Conservation (phyloP, 129 eudicot genomes). For the Centrapalus pauciflorus region DNA sequence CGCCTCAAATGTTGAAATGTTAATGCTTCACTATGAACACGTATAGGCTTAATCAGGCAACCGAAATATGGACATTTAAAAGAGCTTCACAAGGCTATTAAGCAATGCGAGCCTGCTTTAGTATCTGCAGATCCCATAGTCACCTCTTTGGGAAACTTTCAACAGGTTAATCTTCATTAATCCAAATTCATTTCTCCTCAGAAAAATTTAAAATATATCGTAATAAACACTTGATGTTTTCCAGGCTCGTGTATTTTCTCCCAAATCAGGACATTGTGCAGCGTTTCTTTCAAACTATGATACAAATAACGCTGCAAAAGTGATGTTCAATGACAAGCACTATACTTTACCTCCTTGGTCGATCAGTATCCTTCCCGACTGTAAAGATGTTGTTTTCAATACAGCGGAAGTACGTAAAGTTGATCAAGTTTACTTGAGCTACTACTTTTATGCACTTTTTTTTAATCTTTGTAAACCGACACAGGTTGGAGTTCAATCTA, state of each 20-base stretch:
- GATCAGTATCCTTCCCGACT: slow-evolving; percentile 89
- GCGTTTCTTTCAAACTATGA: slow-evolving; percentile 91
- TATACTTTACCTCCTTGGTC: slow-evolving; percentile 95
- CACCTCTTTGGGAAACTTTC: slow-evolving; percentile 67
- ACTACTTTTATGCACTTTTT: not conserved
- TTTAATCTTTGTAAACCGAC: not conserved
- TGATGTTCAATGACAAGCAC: slow-evolving; percentile 74
- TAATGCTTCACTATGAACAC: slow-evolving; percentile 3
- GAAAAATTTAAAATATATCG: not conserved
- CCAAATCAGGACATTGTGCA: slow-evolving; percentile 67
- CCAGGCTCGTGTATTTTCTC: slow-evolving; percentile 81
- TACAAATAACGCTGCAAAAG: slow-evolving; percentile 52
- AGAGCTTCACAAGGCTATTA: slow-evolving; percentile 81
- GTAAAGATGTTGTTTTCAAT: slow-evolving; percentile 72
- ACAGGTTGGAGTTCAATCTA: slow-evolving; percentile 83
- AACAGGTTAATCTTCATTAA: slow-evolving; percentile 56
- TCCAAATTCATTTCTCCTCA: not conserved
- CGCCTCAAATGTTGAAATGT: not conserved
- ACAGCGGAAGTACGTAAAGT: slow-evolving; percentile 71
- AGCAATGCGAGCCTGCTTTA: slow-evolving; percentile 75
- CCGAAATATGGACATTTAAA: slow-evolving; percentile 88
- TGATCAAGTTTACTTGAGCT: slow-evolving; percentile 6
- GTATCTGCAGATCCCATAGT: slow-evolving; percentile 63
- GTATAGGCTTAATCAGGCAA: slow-evolving; percentile 70
- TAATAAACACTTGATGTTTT: slow-evolving; percentile 19